phyloP scores from a whole-genome alignment of 768 basidiomycete genomes.

The Tylopilus cervinicoccineus region DNA sequence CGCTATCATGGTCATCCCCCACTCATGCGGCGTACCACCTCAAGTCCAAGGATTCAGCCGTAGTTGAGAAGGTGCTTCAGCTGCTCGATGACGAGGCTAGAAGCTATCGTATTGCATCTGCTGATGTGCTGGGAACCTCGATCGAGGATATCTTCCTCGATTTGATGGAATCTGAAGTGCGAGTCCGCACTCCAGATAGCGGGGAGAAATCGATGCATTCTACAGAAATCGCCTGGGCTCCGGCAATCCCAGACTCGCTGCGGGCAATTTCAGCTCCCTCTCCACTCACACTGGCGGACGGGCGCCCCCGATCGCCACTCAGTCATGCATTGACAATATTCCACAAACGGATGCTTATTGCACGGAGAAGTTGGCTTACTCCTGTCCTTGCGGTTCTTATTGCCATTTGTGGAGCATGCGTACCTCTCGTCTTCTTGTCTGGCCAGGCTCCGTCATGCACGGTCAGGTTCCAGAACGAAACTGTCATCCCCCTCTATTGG shows the following conservation, averaged over 20 bases:
- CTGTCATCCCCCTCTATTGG: constrained; percentile 49
- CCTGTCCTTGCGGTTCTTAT: constrained; percentile 51
- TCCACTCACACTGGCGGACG: constrained; percentile 37
- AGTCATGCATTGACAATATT: constrained; percentile 70
- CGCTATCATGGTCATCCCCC: constrained; percentile 41
- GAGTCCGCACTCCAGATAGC: constrained; percentile 23
- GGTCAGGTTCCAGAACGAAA: constrained; percentile 34
- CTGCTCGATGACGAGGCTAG: constrained; percentile 45
- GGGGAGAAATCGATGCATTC: constrained; percentile 18
- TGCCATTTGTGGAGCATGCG: constrained; percentile 58
- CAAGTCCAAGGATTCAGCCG: constrained; percentile 51
- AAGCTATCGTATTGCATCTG: constrained; percentile 42
- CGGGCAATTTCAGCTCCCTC: neutral
- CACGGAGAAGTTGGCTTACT: constrained; percentile 65
- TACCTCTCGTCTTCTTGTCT: constrained; percentile 63
- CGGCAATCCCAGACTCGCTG: neutral
- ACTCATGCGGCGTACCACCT: constrained; percentile 51
- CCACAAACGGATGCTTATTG: constrained; percentile 62
- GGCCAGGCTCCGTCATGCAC: constrained; percentile 51
- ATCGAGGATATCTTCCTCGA: constrained; percentile 82
- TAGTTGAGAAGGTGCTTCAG: constrained; percentile 54
- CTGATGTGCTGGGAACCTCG: constrained; percentile 67
- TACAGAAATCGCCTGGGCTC: neutral
- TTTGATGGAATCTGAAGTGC: constrained; percentile 48
- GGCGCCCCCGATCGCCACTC: constrained; percentile 52